Conservation (phyloP, 352 stramenopile genomes). For the Globisporangium megalacanthum region DNA sequence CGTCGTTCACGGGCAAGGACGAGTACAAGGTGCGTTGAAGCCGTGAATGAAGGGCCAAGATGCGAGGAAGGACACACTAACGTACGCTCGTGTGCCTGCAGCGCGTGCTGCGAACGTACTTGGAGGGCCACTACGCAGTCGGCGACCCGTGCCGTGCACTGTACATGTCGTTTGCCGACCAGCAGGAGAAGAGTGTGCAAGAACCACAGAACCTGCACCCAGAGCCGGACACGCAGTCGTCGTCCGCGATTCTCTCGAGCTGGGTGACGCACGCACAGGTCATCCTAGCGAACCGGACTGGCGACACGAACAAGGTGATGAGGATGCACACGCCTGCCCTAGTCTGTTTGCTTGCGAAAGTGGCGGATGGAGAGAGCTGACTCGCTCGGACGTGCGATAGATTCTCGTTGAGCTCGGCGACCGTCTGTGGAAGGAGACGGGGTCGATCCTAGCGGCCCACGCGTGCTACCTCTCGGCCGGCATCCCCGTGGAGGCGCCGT, state of each 20-base stretch:
- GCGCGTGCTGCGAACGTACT: slow-evolving; percentile 66
- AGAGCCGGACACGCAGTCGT: slow-evolving; percentile 12
- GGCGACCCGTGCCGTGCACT: slow-evolving; percentile 74
- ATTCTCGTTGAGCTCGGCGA: slow-evolving; percentile 82
- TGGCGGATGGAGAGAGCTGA: no score
- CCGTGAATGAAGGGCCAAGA: background rate
- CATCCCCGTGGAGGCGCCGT: slow-evolving; percentile 67
- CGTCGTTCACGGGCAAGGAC: slow-evolving; percentile 80
- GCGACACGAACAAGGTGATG: slow-evolving; percentile 69
- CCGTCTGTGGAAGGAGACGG: slow-evolving; percentile 65
- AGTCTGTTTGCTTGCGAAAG: no score
- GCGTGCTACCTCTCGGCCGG: slow-evolving; percentile 78
- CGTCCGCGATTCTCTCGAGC: slow-evolving; percentile 53
- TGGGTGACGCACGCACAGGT: slow-evolving; percentile 83
- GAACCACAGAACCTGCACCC: slow-evolving; percentile 67
- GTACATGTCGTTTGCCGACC: slow-evolving; percentile 77
- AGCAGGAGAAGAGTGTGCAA: slow-evolving; percentile 81
- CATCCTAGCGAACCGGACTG: slow-evolving; percentile 71
- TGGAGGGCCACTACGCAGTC: slow-evolving; percentile 71
- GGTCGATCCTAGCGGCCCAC: slow-evolving; percentile 65
- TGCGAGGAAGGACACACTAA: slow-evolving; percentile 1
- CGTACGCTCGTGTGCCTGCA: slow-evolving; percentile 10
- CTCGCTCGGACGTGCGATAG: slow-evolving; percentile 3
- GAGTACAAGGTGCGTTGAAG: slow-evolving; percentile 56
- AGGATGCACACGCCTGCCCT: no score